These are phyloP conservation scores for Chimonanthus salicifolius DNA, from an alignment of 164 flowering plant species.

Conservation along the genomic window DNA sequence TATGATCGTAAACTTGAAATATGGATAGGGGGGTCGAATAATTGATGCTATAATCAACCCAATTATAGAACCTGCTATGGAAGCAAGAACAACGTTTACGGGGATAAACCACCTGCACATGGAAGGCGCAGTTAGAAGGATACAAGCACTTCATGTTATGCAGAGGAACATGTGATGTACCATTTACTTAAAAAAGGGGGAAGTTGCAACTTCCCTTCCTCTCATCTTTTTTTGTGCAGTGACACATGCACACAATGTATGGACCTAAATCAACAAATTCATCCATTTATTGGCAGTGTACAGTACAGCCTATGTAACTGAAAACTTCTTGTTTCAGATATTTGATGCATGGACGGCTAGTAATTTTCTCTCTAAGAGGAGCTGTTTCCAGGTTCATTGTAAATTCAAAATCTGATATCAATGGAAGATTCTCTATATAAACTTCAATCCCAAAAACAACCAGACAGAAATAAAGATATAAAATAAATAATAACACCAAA, in stretches of 20 bases:
- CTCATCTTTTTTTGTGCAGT: no score
- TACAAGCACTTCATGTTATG: background rate
- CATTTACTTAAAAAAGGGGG: background rate
- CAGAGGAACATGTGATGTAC: background rate
- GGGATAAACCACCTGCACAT: constrained; percentile 97
- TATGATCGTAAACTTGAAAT: constrained; percentile 81
- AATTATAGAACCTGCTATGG: constrained; percentile 78
- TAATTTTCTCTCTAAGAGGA: background rate
- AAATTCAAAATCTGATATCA: background rate
- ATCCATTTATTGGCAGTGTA: background rate
- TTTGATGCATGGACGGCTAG: background rate
- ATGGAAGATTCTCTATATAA: background rate
- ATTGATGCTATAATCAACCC: constrained; percentile 70
- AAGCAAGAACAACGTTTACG: constrained; percentile 61
- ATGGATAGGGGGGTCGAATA: constrained; percentile 86
- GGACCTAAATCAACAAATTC: background rate
- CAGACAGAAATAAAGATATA: background rate
- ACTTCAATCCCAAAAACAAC: background rate
- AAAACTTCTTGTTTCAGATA: background rate
- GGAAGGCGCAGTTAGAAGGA: background rate
- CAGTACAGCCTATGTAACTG: background rate
- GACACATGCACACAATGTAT: no score
- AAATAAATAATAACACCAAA: background rate
- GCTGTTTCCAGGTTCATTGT: background rate
- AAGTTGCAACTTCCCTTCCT: background rate